Evolutionary conservation across 2,329 filamentous ascomycete genomes (phyloP), one percentile per base, ranked within the genome.

Genomic region (Trichoderma aggressivum): DNA sequence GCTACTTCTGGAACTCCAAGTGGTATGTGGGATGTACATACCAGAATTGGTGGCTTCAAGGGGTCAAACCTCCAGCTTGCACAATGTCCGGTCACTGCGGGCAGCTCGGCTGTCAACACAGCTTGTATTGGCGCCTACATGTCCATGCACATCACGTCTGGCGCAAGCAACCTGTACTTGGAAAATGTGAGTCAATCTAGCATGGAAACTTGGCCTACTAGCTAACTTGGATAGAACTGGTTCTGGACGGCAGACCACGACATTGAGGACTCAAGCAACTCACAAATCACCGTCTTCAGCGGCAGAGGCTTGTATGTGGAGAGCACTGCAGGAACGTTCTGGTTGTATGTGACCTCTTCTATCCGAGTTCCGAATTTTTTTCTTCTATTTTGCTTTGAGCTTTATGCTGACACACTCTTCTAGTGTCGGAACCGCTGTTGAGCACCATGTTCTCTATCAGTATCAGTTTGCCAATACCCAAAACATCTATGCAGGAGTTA

Each of bases 401-500:
- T n/a, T 26, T 11, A 10, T n/a, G 50, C 65, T 68, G 32, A 68
- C 53, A 18, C 14, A n/a, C 18, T 12, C 4, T 3, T 11, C 59
- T 12, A 68, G 65, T 7, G 83, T 80, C 79, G 70, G 64, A 72
- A 70, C 67, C 7, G 67, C 67, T 21, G 67, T 70, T 63, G 86
- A 88, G 76, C 86, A 88, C 78, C 80, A 78, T 5, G 80, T 84
- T 12, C 77, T 86, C 43, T 86, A 86, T 74, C 84, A 88, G 75
- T 88, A 88, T 79, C 58, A 74, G 16, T 66, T 86, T 76, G 77
- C 78, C 53, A 80, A 80, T 30, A 85, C 86, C 0, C 79, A 81
- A 71, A 84, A 86, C 75, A 76, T 87, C 74, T 86, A 84, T 74
- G 87, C 90, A 82, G 87, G 85, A 24, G 80, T 89, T 60, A 89